Conservation (phyloP, 257 asterid genomes). For the Solanum bulbocastanum region DNA sequence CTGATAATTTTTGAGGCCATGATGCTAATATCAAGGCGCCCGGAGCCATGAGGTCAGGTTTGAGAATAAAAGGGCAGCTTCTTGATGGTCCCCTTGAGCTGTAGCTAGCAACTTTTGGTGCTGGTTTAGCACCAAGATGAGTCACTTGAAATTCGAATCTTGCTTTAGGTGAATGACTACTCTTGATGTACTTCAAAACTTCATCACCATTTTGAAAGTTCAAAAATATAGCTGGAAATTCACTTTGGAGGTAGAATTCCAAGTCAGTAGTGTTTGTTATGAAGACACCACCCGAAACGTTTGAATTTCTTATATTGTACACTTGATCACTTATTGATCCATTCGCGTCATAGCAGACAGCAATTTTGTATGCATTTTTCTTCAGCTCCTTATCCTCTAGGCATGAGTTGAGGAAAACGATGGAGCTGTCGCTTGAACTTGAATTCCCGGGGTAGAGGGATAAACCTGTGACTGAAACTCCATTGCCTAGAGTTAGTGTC, state of each 20-base stretch:
- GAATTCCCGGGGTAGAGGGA: constrained; percentile 50
- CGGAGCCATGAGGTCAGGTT: constrained; percentile 65
- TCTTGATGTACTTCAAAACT: constrained; percentile 33
- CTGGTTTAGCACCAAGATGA: constrained; percentile 28
- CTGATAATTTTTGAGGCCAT: constrained; percentile 30
- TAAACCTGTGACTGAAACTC: constrained; percentile 27
- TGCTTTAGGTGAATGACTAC: constrained; percentile 24
- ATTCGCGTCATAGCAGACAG: constrained; percentile 41
- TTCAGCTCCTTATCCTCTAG: constrained; percentile 12
- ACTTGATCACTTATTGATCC: constrained; percentile 30
- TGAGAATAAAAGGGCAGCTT: constrained; percentile 51
- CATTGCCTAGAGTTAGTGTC: constrained; percentile 32
- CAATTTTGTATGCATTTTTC: constrained; percentile 11
- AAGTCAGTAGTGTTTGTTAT: constrained; percentile 36
- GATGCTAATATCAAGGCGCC: constrained; percentile 54
- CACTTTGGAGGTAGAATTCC: constrained; percentile 14
- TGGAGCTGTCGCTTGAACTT: constrained; percentile 13
- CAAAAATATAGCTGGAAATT: constrained; percentile 41
- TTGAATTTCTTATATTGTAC: constrained; percentile 12
- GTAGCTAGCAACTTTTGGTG: constrained; percentile 52
- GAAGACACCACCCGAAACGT: constrained; percentile 36
- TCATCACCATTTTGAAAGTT: constrained; percentile 26
- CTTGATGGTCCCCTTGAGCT: constrained; percentile 74
- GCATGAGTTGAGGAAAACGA: constrained; percentile 17
- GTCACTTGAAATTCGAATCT: constrained; percentile 37